Base-by-base conservation (phyloP, 306 rosid species). In the Spatholobus suberectus region DNA sequence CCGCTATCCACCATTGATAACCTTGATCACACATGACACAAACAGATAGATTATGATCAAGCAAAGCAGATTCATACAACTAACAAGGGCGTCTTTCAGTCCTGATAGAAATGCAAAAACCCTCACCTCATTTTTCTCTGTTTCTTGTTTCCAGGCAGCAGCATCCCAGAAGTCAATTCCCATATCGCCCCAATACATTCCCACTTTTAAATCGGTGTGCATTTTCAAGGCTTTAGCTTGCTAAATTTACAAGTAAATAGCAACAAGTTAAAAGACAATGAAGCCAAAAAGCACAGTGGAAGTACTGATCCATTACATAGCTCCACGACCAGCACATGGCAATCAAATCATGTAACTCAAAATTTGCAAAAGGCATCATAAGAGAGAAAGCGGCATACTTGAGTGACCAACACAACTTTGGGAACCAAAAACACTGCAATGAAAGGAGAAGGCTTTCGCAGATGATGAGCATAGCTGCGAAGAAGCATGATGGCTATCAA, bases 401-500 rank as follows among this genome's bases (percentile, higher is more conserved):
- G 98, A 55, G 82, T 0, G 18, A 95, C 97, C 89, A 95, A 77
- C 32, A 95, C 98, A 74, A 95, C 98, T 87, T 83, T 3, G 17
- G 98, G 98, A 81, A 95, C 98, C 78, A 95, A 87, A 82, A 95
- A 95, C 23, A 95, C 90, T 0, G 98, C 95, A 73, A 93, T 5
- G 71, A 27, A 84, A 12, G 77, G 82, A 4, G 96, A 89, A 76
- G 97, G 97, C 77, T 95, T 93, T 38, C 93, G 91, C 41, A 95
- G 89, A 70, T 66, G 73, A 86, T 89, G 41, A 12, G 97, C 94
- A 29, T 85, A 92, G 80, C 94, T 90, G 11, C 97, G 88, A 37
- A 95, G 91, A 65, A 95, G 98, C 98, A 93, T 93, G 57, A 92
- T 82, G 43, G 98, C 94, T 49, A 95, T 92, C 87, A 95, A 85